Evolutionary conservation across 23 red algal genomes (phyloP).

Genomic region (Pyropia haitanensis): DNA sequence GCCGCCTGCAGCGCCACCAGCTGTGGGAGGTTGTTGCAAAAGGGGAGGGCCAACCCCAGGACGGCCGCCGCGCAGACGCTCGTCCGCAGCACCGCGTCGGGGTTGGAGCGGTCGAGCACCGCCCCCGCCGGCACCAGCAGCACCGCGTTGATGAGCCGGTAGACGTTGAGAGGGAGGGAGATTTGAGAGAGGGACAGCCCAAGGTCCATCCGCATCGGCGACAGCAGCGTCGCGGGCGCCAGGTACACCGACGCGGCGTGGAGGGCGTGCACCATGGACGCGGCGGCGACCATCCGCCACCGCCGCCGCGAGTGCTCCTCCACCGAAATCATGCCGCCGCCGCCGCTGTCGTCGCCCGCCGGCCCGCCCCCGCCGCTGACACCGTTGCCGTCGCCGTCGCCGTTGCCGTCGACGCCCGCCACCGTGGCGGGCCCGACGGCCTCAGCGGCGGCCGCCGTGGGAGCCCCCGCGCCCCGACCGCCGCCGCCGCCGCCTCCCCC

Average conservation of each 20-base stretch:
- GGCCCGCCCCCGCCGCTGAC: too few species aligned
- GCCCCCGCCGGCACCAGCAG: slow-evolving; percentile 36
- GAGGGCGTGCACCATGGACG: slow-evolving; percentile 46
- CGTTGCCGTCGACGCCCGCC: too few species aligned
- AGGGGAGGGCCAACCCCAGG: slow-evolving; percentile 23
- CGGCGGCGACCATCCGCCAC: slow-evolving; percentile 29
- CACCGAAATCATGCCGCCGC: too few species aligned
- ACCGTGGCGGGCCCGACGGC: too few species aligned
- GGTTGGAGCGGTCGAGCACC: slow-evolving; percentile 20
- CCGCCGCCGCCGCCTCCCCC: too few species aligned
- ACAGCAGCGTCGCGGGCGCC: slow-evolving; percentile 32
- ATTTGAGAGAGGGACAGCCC: slow-evolving; percentile 33
- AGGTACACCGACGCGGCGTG: slow-evolving; percentile 23
- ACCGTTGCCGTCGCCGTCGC: too few species aligned
- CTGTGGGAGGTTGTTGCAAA: slow-evolving; percentile 18
- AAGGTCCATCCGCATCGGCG: slow-evolving; percentile 36
- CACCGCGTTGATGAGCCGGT: slow-evolving; percentile 36
- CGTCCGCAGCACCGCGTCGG: slow-evolving; percentile 29
- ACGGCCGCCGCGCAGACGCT: slow-evolving; percentile 35
- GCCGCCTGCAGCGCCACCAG: slow-evolving; percentile 27
- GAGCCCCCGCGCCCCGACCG: too few species aligned
- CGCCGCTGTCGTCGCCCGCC: too few species aligned
- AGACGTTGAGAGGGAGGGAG: slow-evolving; percentile 41
- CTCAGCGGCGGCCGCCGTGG: too few species aligned
- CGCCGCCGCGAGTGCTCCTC: background rate